Evolutionary conservation across 148 eudicot genomes (phyloP), one percentile per base, ranked within the genome.

Genomic region (Rhododendron molle): DNA sequence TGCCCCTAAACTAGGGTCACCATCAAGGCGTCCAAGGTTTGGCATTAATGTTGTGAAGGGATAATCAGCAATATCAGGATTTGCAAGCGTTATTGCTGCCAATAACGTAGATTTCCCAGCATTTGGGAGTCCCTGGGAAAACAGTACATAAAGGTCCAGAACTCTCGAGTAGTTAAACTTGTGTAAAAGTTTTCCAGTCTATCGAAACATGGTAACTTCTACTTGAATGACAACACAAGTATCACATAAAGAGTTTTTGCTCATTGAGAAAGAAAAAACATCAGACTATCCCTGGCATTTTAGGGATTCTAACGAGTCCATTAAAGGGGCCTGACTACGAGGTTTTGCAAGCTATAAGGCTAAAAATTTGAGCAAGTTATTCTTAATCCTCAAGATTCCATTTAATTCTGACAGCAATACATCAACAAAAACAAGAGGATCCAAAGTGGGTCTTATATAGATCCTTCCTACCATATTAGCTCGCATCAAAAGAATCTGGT

Each of bases 11-110:
- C 94, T 88, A 89, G 99, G 98, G 85, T 97, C 99, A 73, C 99
- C 98, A 89, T 92, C 92, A 85, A 97, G 98, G 60, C 96, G 97
- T 84, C 99, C 99, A 78, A 97, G 95, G 87, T 97, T 97, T 87
- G 99, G 99, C 99, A 97, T 97, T 89, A 97, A 88, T 30, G 99
- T 97, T 49, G 99, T 97, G 91, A 97, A 97, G 20, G 99, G 98
- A 93, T 97, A 97, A 88, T 95, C 98, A 83, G 99, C 99, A 89
- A 97, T 97, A 83, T 94, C 97, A 58, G 98, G 99, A 89, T 93
- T 97, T 40, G 98, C 99, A 72, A 92, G 92, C 58, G 99, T 97
- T 86, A 93, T 94, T 76, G 98, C 95, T 77, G 95, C 93, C 87
- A 97, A 67, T 86, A 97, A 90, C 34, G 99, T 97, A 67, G 99